Percentiles rank a stretch among this genome's conserved stretches.
Conservation (phyloP, 2,329 filamentous ascomycete species). For the Monilinia fructigena region DNA sequence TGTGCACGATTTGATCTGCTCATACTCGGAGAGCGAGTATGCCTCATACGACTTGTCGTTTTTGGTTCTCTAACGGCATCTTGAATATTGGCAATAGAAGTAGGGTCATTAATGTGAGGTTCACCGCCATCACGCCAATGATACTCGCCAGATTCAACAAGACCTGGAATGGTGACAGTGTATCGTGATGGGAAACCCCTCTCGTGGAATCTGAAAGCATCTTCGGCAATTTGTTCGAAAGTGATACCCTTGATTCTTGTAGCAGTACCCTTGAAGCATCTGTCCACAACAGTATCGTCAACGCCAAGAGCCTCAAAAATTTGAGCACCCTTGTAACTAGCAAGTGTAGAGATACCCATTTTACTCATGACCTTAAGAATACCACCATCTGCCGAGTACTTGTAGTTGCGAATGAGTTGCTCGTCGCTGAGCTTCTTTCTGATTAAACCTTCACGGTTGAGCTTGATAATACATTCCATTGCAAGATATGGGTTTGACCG, state of each 20-base stretch:
- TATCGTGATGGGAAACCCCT: conserved; percentile 81
- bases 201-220: conserved; percentile 93
- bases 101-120: conserved; percentile 90
- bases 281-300: conserved; percentile 86
- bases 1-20: conserved; percentile 95
- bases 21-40: conserved; percentile 88
- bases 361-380: conserved; percentile 99
- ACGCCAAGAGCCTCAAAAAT: conserved; percentile 96
- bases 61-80: conserved; percentile 94
- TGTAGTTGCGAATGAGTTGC: conserved; percentile 89
- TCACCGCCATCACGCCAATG: conserved; percentile 98
- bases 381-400: conserved; percentile 92
- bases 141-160: conserved; percentile 93
- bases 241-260: conserved; percentile 93
- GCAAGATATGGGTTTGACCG: conserved; percentile 93
- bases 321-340: conserved; percentile 96
- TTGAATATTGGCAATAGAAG: conserved; percentile 93
- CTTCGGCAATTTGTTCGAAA: conserved; percentile 89
- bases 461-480: conserved; percentile 95
- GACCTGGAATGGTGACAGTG: conserved; percentile 73
- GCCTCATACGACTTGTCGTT: conserved; percentile 99
- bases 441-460: conserved; percentile 89
- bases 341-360: conserved; percentile 97
- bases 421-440: conserved; percentile 84
- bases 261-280: conserved; percentile 91